phyloP scores from a whole-genome alignment of 2,329 filamentous ascomycete species.

The Graphiopsis chlorocephala region DNA sequence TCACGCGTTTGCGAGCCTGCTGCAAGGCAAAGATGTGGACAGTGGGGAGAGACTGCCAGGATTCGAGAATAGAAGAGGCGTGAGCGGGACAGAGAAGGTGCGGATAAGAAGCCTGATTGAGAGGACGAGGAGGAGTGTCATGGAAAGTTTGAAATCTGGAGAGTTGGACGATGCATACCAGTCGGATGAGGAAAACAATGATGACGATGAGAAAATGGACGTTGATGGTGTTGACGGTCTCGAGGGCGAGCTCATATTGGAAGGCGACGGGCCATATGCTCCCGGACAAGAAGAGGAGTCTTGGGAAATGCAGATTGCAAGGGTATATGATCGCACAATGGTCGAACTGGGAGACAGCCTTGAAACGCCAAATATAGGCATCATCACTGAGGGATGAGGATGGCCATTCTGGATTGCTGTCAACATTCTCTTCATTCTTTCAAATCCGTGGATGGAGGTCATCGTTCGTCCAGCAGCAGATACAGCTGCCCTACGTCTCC shows the following conservation, averaged over 20 bases:
- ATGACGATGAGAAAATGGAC: constrained; percentile 31
- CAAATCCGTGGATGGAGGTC: background rate
- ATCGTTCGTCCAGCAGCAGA: background rate
- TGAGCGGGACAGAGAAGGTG: constrained; percentile 85
- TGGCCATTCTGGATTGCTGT: constrained; percentile 8
- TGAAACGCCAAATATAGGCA: constrained; percentile 49
- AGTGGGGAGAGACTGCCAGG: constrained; percentile 67
- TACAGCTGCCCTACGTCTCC: background rate
- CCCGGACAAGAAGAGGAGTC: constrained; percentile 37
- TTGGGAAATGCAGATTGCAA: constrained; percentile 67
- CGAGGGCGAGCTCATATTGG: constrained; percentile 28
- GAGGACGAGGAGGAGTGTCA: constrained; percentile 66
- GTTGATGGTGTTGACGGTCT: constrained; percentile 46
- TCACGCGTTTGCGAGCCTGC: constrained; percentile 73
- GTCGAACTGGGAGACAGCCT: constrained; percentile 69
- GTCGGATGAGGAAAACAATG: constrained; percentile 35
- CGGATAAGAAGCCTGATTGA: constrained; percentile 79
- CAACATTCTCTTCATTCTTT: background rate
- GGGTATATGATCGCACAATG: constrained; percentile 77
- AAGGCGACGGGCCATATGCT: constrained; percentile 25
- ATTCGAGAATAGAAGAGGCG: constrained; percentile 60
- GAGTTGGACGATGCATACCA: constrained; percentile 44
- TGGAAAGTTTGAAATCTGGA: constrained; percentile 63
- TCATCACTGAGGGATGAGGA: constrained; percentile 42
- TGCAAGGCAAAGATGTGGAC: constrained; percentile 65